phyloP scores from a whole-genome alignment of 1,284 basidiomycete genomes.

The Puccinia triticina region DNA sequence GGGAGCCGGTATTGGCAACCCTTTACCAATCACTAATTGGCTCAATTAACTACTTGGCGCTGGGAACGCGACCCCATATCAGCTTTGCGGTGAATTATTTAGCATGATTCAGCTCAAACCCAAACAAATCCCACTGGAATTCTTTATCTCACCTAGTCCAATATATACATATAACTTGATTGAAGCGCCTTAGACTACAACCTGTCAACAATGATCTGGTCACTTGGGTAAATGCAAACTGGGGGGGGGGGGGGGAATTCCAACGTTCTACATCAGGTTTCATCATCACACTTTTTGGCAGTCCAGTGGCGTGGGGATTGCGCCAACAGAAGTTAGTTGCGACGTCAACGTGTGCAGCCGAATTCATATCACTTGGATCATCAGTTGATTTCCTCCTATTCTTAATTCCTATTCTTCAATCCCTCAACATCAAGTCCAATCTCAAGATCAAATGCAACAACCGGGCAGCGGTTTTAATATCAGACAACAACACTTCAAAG shows the following conservation, averaged over 20 bases:
- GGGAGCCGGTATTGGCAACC: too few relatives aligned
- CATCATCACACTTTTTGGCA: neutral
- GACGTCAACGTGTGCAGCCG: constrained; percentile 1
- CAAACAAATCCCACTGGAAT: too few relatives aligned
- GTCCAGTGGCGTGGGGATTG: neutral
- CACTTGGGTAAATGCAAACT: too few relatives aligned
- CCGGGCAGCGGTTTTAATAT: too few relatives aligned
- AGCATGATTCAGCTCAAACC: neutral
- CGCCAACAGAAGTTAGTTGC: neutral
- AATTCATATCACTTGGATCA: neutral
- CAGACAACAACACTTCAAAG: too few relatives aligned
- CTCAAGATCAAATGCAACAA: too few relatives aligned
- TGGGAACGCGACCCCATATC: neutral
- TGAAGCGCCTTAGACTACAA: neutral
- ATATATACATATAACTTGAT: neutral
- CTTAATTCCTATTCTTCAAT: neutral
- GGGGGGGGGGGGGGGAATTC: constrained; percentile 19
- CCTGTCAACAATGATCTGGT: neutral
- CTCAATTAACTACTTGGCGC: too few relatives aligned
- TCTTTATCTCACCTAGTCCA: neutral
- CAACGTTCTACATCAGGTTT: neutral
- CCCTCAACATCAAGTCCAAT: neutral
- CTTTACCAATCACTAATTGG: too few relatives aligned
- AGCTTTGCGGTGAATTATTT: neutral
- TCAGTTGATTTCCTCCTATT: neutral